Evolutionary conservation across 495 filamentous ascomycete genomes (phyloP), one percentile per base, ranked within the genome.

Genomic region (Penicillium paxilli): DNA sequence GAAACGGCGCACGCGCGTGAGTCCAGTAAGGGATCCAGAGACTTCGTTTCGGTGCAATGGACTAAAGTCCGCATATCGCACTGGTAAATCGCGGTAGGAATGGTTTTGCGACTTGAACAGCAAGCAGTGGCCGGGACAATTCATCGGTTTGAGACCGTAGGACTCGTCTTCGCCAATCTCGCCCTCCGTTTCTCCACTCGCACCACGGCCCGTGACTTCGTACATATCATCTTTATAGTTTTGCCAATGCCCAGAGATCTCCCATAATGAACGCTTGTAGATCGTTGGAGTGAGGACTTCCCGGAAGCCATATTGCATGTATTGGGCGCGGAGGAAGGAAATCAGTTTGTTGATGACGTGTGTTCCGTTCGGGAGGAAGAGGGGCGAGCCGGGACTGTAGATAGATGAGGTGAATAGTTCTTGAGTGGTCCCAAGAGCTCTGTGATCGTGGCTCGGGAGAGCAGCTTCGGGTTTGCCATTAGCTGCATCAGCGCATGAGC

Each of bases 141-240:
- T 97, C 92, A 97, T 97, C 20, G 92, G 92, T 67, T 97, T 97
- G 46, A 97, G 79, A 2, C 90, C 91, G 65, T 92, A 97, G 46
- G 91, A 87, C 57, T 89, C 88, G 44, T 88, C 80, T 55, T 90
- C 84, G 46, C 80, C 79, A 5, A 63, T 46, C 47, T 83, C 76
- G 6, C 71, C 71, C 0, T 71, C 64, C 19, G 61, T 67, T 3
- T 74, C 66, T 2, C 77, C 83, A 5, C 67, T 73, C n/a, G 78
- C 77, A 12, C 80, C 82, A 11, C 81, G 81, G 50, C 79, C 84
- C 4, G 83, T 87, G 23, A 96, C 92, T 51, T 88, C 86, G 74
- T 91, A 97, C 92, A 97, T 97, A 62, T 96, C 91, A 64, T 96
- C 87, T 57, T 89, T 87, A 71, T 96, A 97, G 68, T 96, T 96